These are phyloP conservation scores for Phialocephala sp. DNA, from an alignment of 2,329 filamentous ascomycete genomes.

Conservation along the genomic window DNA sequence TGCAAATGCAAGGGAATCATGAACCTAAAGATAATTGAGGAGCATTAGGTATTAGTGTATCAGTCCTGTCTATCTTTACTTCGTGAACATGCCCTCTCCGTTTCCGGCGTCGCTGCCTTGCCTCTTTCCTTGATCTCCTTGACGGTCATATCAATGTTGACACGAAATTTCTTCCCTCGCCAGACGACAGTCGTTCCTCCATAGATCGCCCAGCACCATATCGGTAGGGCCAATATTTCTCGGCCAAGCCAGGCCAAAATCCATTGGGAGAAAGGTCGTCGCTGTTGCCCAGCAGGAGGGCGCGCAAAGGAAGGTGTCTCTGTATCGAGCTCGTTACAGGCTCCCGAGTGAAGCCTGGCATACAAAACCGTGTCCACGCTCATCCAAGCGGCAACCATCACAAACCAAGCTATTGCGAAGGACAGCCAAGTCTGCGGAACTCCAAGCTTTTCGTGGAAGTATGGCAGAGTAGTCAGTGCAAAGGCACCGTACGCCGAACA, in stretches of 20 bases:
- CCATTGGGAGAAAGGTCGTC: constrained; percentile 72
- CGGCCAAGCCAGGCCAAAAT: constrained; percentile 82
- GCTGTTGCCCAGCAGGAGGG: constrained; percentile 60
- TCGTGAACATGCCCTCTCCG: constrained; percentile 27
- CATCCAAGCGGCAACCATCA: constrained; percentile 74
- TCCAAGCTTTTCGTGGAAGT: constrained; percentile 57
- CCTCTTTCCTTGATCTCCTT: constrained; percentile 50
- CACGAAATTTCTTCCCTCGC: constrained; percentile 82
- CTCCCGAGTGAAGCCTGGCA: constrained; percentile 73
- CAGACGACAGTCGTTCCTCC: constrained; percentile 88
- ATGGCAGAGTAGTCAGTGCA: constrained; percentile 75
- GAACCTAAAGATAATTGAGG: background rate
- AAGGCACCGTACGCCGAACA: constrained; percentile 84
- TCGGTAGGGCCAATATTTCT: constrained; percentile 81
- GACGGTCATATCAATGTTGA: constrained; percentile 85
- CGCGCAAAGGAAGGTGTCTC: constrained; percentile 77
- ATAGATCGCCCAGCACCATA: constrained; percentile 89
- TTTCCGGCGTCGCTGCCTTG: constrained; percentile 19
- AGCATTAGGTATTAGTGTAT: constrained; percentile 9
- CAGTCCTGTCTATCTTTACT: constrained; percentile 41
- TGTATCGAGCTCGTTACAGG: constrained; percentile 72
- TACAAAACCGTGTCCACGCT: constrained; percentile 76
- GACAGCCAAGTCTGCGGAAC: constrained; percentile 70
- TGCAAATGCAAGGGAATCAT: no score
- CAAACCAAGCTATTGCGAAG: constrained; percentile 69